Base-by-base conservation (phyloP, 805 yeast species). In the Ogataea corticis region DNA sequence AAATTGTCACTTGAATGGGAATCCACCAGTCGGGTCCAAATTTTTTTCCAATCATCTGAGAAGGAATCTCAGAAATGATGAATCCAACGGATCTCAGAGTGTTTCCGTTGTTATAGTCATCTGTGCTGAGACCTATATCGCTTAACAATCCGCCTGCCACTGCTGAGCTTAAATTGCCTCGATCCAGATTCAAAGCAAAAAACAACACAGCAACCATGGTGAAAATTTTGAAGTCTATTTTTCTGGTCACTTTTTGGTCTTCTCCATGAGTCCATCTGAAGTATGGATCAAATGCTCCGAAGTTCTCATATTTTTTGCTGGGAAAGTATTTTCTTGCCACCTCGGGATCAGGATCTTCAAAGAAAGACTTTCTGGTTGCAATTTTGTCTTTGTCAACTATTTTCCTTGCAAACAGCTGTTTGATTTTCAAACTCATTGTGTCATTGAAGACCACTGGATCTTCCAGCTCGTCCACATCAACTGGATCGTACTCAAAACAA, bases 11-110 rank as follows among this genome's bases (percentile, higher is more conserved):
- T 52, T 80, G 83, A 15, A 67, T 59, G 1, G 85, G 85, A 44
- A 80, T 74, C 73, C 81, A 79, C 35, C 70, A 56, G 53, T 80
- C 85, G 4, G 84, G 79, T 13, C 87, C 87, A 31, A 80, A 44
- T 41, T 68, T 69, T 59, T 82, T 81, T 17, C 83, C 76, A 25
- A 82, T 67, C 49, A 81, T 64, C 53, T 81, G 85, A 2, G 85
- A 79, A 0, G 87, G 86, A 12, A 81, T 58, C 54, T 81, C 85
- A 2, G 82, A 73, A 14, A 64, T 56, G 41, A 80, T 61, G 54
- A 81, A 81, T 35, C 73, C 68, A 7, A 75, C 68, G 45, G 70
- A 59, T 51, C 71, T 71, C 30, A 81, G 62, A 43, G 50, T 50
- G 38, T 67, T 72, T 10, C 84, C 86, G 41, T 69, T 54, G 57